phyloP scores from a whole-genome alignment of 2,329 filamentous ascomycete genomes.

The Pseudocercospora macadamiae region DNA sequence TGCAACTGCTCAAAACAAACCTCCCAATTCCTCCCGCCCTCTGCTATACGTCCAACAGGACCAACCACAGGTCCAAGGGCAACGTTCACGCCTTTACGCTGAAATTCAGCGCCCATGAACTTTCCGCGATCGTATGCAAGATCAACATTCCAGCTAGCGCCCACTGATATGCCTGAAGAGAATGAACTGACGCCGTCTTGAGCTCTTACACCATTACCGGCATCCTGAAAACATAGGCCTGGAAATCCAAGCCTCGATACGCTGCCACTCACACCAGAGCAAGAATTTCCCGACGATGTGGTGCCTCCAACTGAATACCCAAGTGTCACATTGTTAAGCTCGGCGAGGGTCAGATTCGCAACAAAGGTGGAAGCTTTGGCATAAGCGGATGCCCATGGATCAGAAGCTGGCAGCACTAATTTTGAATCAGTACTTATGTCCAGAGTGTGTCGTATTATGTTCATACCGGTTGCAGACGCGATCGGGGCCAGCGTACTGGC shows the following conservation, averaged over 20 bases:
- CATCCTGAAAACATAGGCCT: slow-evolving; percentile 41
- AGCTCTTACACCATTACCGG: slow-evolving; percentile 40
- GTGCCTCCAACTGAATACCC: slow-evolving; percentile 6
- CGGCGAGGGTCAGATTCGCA: background rate
- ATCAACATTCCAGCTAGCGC: slow-evolving; percentile 43
- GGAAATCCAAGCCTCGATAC: slow-evolving; percentile 42
- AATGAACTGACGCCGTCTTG: slow-evolving; percentile 38
- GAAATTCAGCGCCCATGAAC: slow-evolving; percentile 38
- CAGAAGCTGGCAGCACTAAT: background rate
- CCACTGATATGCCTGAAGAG: slow-evolving; percentile 41
- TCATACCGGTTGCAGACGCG: background rate
- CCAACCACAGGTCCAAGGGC: slow-evolving; percentile 36
- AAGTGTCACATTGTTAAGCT: slow-evolving; percentile 5
- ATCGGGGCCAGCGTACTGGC: background rate
- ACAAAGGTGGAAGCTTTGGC: slow-evolving; percentile 4
- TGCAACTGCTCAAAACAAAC: background rate
- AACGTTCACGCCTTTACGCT: slow-evolving; percentile 35
- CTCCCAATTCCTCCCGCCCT: slow-evolving; percentile 37
- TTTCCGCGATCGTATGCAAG: slow-evolving; percentile 39
- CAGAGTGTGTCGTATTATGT: background rate
- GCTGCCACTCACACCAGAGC: slow-evolving; percentile 42
- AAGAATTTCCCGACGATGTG: slow-evolving; percentile 18
- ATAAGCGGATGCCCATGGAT: slow-evolving; percentile 8
- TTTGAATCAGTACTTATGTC: background rate
- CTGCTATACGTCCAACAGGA: slow-evolving; percentile 32